Evolutionary conservation across 345 rosid genomes (phyloP).

Genomic region (Populus tremula): DNA sequence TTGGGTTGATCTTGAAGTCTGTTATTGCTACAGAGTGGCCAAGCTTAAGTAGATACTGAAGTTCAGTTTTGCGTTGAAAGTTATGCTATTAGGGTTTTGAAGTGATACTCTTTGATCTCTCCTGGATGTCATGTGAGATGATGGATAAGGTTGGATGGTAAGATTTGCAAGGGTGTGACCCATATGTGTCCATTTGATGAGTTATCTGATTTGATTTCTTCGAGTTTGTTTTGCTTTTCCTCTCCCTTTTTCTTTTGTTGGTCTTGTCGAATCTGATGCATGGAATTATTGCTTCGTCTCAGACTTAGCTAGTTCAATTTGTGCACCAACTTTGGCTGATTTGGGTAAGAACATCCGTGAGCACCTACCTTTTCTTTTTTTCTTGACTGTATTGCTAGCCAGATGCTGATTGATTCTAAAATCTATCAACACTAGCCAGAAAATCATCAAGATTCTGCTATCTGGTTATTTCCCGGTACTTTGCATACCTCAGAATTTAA

Average conservation of each 20-base stretch:
- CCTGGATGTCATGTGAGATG: background rate
- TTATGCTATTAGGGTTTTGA: background rate
- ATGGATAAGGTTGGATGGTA: background rate
- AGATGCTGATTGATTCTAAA: background rate
- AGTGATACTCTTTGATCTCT: background rate
- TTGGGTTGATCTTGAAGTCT: conserved; percentile 17
- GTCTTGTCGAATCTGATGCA: background rate
- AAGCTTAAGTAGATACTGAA: background rate
- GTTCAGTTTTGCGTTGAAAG: background rate
- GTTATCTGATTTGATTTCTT: background rate
- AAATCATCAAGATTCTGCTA: background rate
- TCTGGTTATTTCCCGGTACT: background rate
- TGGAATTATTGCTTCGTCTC: background rate
- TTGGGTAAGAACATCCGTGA: background rate
- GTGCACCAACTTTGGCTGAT: background rate
- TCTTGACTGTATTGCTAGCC: conserved; percentile 7
- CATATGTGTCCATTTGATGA: background rate
- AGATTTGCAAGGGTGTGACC: background rate
- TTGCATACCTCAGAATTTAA: background rate
- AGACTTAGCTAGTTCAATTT: background rate
- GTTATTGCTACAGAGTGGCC: conserved; percentile 15
- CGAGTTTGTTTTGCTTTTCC: background rate
- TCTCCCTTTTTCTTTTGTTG: background rate
- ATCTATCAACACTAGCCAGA: background rate
- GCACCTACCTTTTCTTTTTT: background rate